Evolutionary conservation across 2,329 filamentous ascomycete species (phyloP).

Genomic region (Cytospora leucostoma): DNA sequence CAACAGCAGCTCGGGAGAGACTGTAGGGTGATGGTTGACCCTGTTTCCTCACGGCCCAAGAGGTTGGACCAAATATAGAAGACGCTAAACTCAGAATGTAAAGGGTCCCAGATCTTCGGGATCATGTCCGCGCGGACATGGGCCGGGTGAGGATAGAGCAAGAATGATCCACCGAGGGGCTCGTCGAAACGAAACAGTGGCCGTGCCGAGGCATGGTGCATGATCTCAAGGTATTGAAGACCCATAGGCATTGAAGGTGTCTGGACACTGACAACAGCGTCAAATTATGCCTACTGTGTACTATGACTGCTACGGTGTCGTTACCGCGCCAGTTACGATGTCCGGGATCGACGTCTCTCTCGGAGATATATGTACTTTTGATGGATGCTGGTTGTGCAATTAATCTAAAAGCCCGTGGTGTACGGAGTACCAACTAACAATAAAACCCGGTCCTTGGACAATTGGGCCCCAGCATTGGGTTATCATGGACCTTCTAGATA

Average conservation of each 20-base stretch:
- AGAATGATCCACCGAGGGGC: conserved; percentile 22
- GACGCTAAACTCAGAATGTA: conserved; percentile 27
- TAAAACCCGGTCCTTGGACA: not conserved
- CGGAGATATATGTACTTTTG: not conserved
- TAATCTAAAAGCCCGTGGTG: not conserved
- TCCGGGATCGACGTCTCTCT: not conserved
- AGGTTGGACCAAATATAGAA: conserved; percentile 20
- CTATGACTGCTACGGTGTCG: too few species aligned
- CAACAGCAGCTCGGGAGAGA: not conserved
- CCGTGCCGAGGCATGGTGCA: not conserved
- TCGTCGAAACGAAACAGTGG: not conserved
- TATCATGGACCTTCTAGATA: too few species aligned
- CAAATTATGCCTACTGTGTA: too few species aligned
- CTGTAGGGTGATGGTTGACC: not conserved
- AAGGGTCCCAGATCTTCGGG: conserved; percentile 26
- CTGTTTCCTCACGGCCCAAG: conserved; percentile 1
- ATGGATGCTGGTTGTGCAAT: not conserved
- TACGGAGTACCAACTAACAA: not conserved
- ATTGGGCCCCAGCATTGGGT: not conserved
- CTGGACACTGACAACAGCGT: not conserved
- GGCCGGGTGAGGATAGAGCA: conserved; percentile 9
- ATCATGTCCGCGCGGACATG: conserved; percentile 8
- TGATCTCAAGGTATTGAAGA: not conserved
- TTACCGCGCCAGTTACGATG: not conserved
- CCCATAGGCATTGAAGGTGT: not conserved